phyloP scores from a whole-genome alignment of 345 rosid species.

The Aurinia saxatilis region DNA sequence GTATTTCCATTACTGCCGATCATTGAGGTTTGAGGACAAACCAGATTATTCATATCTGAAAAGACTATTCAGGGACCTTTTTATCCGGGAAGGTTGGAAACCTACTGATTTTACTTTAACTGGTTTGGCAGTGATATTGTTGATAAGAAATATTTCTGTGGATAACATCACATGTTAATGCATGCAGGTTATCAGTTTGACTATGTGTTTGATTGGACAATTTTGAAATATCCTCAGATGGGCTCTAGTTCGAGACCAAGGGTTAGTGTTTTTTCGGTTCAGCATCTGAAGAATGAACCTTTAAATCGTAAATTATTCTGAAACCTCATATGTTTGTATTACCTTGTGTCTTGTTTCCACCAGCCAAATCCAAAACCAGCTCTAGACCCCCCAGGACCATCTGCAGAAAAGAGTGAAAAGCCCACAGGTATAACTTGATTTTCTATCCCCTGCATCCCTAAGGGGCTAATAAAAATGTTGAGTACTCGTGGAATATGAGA shows the following conservation, averaged over 20 bases:
- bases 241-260: constrained; percentile 62
- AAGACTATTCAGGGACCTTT: constrained; percentile 86
- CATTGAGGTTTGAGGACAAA: constrained; percentile 92
- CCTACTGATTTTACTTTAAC: neutral
- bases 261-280: constrained; percentile 37
- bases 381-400: constrained; percentile 45
- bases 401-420: constrained; percentile 60
- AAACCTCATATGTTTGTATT: neutral
- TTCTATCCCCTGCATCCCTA: neutral
- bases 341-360: neutral
- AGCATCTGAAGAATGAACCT: neutral
- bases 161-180: constrained; percentile 4
- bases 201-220: constrained; percentile 93
- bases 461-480: neutral
- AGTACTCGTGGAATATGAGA: neutral
- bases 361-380: constrained; percentile 53
- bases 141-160: neutral
- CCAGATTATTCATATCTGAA: constrained; percentile 95
- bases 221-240: constrained; percentile 78
- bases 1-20: constrained; percentile 88
- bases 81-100: constrained; percentile 77
- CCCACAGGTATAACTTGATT: constrained; percentile 46
- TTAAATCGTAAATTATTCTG: neutral
- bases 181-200: constrained; percentile 84
- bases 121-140: neutral